Evolutionary conservation across 2,329 filamentous ascomycete species (phyloP).

Genomic region (Ceratocystis diversiconidia): DNA sequence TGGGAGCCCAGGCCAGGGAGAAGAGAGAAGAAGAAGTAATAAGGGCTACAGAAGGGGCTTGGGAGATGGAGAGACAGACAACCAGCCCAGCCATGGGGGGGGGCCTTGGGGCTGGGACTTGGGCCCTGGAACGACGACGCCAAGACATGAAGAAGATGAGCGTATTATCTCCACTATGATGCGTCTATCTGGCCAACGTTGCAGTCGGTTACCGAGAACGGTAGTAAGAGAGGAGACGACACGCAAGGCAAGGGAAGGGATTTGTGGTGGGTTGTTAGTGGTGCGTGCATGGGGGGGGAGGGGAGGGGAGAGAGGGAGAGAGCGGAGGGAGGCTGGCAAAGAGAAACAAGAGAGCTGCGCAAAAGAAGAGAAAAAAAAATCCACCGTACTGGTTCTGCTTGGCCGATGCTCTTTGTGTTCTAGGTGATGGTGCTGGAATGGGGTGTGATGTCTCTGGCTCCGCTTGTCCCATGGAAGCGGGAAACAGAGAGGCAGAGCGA

Average conservation of each 20-base stretch:
- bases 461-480: too few species aligned
- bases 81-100: background rate
- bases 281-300: too few species aligned
- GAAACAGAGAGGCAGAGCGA: too few species aligned
- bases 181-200: background rate
- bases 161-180: background rate
- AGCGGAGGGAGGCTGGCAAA: background rate
- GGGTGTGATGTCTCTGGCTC: too few species aligned
- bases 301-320: background rate
- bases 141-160: background rate
- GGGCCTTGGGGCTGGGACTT: background rate
- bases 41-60: background rate
- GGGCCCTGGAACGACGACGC: background rate
- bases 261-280: too few species aligned
- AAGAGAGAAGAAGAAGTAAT: background rate
- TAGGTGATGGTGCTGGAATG: too few species aligned
- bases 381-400: background rate
- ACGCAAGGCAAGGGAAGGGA: background rate
- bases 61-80: background rate
- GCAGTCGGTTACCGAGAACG: conserved; percentile 1
- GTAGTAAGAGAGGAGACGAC: background rate
- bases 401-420: background rate
- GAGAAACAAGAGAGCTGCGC: background rate
- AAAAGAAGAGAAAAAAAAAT: background rate
- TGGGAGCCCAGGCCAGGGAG: background rate